phyloP scores from a whole-genome alignment of 1,139 yeast species.

The Yamadazyma mexicana region DNA sequence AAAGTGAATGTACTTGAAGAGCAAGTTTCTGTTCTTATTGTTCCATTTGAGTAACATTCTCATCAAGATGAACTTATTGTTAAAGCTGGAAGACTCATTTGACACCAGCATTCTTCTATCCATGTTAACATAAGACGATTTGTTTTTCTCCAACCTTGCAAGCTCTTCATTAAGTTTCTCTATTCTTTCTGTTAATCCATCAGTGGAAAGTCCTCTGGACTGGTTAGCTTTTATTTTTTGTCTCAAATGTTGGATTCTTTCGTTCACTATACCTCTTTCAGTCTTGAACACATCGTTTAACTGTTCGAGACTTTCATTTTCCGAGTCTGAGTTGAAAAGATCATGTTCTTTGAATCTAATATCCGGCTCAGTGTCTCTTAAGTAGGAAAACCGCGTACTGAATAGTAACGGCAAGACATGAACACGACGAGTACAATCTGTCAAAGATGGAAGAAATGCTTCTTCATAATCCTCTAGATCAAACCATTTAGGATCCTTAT shows the following conservation, averaged over 20 bases:
- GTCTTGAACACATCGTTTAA: conserved; percentile 27
- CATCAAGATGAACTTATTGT: conserved; percentile 41
- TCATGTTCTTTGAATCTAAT: conserved; percentile 15
- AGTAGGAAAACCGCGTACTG: conserved; percentile 39
- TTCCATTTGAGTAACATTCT: conserved; percentile 49
- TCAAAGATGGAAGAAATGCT: conserved; percentile 31
- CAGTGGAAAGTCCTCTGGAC: conserved; percentile 11
- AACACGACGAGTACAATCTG: conserved; percentile 22
- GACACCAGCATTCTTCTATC: conserved; percentile 15
- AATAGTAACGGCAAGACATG: conserved; percentile 35
- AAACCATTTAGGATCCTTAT: conserved; percentile 40
- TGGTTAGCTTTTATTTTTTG: conserved; percentile 19
- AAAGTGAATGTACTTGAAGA: conserved; percentile 41
- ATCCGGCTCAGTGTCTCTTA: conserved; percentile 34
- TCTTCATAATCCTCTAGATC: conserved; percentile 46
- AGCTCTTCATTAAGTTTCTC: conserved; percentile 26
- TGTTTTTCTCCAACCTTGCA: conserved; percentile 10
- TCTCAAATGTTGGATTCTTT: conserved; percentile 30
- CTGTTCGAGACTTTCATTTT: conserved; percentile 13
- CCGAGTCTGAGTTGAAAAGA: conserved; percentile 12
- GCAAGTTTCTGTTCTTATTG: conserved; percentile 32
- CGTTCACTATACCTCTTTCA: conserved; percentile 26
- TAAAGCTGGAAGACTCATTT: conserved; percentile 27
- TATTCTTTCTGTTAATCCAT: conserved; percentile 22
- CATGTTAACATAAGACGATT: conserved; percentile 7